Conservation (phyloP, 345 rosid species). For the Arabidopsis suecica region DNA sequence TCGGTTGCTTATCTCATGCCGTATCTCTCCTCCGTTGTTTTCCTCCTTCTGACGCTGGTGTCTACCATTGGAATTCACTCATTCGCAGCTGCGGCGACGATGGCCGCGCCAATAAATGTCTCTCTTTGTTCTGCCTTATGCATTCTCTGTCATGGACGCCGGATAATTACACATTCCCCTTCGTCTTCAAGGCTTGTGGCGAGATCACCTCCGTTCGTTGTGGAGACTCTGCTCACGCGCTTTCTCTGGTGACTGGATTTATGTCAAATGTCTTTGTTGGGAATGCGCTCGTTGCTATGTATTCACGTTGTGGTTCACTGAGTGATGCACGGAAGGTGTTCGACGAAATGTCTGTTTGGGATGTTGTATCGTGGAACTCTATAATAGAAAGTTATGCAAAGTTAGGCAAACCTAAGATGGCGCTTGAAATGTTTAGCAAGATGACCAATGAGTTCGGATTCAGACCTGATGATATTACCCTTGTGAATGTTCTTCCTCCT, state of each 20-base stretch:
- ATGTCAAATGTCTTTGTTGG: constrained; percentile 69
- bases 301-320: constrained; percentile 60
- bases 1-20: constrained; percentile 52
- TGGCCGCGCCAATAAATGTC: constrained; percentile 47
- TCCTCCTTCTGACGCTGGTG: constrained; percentile 54
- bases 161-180: constrained; percentile 77
- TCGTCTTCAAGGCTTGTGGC: constrained; percentile 79
- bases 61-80: constrained; percentile 77
- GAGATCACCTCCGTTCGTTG: constrained; percentile 48
- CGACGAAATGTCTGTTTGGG: constrained; percentile 67
- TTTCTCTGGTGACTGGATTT: constrained; percentile 55
- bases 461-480: constrained; percentile 62
- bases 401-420: constrained; percentile 52
- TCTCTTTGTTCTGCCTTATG: constrained; percentile 56
- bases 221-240: constrained; percentile 63
- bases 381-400: constrained; percentile 60
- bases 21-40: constrained; percentile 61
- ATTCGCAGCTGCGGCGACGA: constrained; percentile 56
- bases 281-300: constrained; percentile 70
- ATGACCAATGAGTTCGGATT: constrained; percentile 52
- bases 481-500: constrained; percentile 73
- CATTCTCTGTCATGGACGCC: constrained; percentile 64
- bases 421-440: constrained; percentile 54
- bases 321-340: constrained; percentile 67
- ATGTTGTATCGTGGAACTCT: constrained; percentile 83